Evolutionary conservation across 2,329 filamentous ascomycete species (phyloP), one percentile per base, ranked within the genome.

Genomic region (Huntiella omanensis): DNA sequence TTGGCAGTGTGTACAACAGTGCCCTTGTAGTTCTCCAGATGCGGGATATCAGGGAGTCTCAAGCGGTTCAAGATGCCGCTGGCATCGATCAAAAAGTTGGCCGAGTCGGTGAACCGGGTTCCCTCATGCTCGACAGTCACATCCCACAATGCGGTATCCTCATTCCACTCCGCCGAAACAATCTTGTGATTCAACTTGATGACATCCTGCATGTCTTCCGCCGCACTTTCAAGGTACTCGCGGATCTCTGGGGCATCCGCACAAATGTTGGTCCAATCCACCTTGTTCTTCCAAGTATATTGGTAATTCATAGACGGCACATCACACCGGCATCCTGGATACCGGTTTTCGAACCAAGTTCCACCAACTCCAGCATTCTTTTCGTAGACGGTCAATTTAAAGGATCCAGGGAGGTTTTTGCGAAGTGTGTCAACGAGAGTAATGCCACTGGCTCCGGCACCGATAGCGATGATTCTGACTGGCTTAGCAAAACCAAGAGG

Each of bases 221-320:
- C 67, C n/a, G 67, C 60, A 4, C 54, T 53, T 44, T 63, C 58
- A 19, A 77, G 62, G 50, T 78, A 78, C 2, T 60, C 58, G 36
- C 66, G 62, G 37, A 79, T 77, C 54, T 79, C 74, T 1, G 60
- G 59, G 1, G 68, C 68, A 0, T 64, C 59, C 0, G 70, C 63
- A 54, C 71, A 77, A 54, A 77, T 73, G 47, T 68, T 66, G 13
- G 66, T 64, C 74, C 75, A 80, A 35, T 66, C 64, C 5, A 66
- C 67, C 54, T 77, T 78, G 2, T 68, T 70, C 46, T 68, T 64
- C 67, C 70, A 77, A 2, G 71, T 70, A 54, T 74, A 77, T 54
- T 75, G 73, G 54, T 78, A 78, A 56, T 71, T 75, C 58, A 77
- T 73, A 54, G 65, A 69, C 7, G 70, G 70, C 28, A 74, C 64